Evolutionary conservation across 2,329 filamentous ascomycete species (phyloP).

Genomic region (Fusarium torulosum): DNA sequence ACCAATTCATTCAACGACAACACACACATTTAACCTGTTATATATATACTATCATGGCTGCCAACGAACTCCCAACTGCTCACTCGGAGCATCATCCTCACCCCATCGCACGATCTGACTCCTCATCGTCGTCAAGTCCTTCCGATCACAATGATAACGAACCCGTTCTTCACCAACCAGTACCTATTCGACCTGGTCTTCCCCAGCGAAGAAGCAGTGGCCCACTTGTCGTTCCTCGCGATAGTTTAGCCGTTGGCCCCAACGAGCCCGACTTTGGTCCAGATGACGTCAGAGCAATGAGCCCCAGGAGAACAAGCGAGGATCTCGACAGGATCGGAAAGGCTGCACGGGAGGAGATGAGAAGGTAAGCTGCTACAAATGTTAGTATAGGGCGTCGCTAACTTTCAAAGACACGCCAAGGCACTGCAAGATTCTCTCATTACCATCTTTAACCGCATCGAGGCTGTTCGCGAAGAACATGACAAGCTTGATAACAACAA

Average conservation of each 20-base stretch:
- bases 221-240: conserved; percentile 84
- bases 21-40: not conserved
- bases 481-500: conserved; percentile 98
- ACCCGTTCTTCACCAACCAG: conserved; percentile 62
- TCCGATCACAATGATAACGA: conserved; percentile 56
- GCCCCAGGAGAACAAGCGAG: conserved; percentile 88
- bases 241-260: conserved; percentile 79
- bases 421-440: conserved; percentile 89
- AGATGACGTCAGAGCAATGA: conserved; percentile 94
- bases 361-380: conserved; percentile 60
- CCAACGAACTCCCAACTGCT: conserved; percentile 44
- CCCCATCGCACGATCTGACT: conserved; percentile 57
- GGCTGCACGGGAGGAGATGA: conserved; percentile 78
- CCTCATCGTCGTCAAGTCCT: conserved; percentile 49
- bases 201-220: conserved; percentile 83
- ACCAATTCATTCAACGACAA: not conserved
- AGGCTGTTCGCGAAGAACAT: conserved; percentile 93
- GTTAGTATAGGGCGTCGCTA: conserved; percentile 20
- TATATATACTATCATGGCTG: conserved; percentile 36
- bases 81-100: conserved; percentile 48
- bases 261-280: conserved; percentile 82
- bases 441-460: conserved; percentile 91
- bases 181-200: conserved; percentile 73
- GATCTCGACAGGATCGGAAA: conserved; percentile 90
- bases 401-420: conserved; percentile 79